phyloP scores from a whole-genome alignment of 345 rosid genomes.

The Hypericum perforatum region DNA sequence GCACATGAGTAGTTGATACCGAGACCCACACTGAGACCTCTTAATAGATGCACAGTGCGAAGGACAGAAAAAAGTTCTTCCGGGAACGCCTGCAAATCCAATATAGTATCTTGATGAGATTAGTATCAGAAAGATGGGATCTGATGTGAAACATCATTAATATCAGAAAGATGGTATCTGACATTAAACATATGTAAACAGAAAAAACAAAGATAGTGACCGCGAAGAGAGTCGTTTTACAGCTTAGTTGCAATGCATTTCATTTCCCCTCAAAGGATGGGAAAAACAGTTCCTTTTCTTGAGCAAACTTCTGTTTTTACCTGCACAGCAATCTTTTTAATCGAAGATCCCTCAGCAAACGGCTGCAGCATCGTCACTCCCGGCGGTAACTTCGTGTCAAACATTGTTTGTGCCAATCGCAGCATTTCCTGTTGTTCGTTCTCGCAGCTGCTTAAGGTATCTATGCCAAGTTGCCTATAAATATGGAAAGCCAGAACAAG shows the following conservation, averaged over 20 bases:
- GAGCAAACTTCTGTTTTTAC: conserved; percentile 18
- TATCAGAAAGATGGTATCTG: too few relatives aligned
- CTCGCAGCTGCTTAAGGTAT: conserved; percentile 44
- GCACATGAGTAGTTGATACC: conserved; percentile 79
- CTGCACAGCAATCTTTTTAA: conserved; percentile 67
- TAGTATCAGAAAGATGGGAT: too few relatives aligned
- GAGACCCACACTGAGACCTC: conserved; percentile 91
- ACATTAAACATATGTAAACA: too few relatives aligned
- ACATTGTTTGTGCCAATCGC: conserved; percentile 69
- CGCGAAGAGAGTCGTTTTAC: not conserved
- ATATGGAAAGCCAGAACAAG: not conserved
- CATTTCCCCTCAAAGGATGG: too few relatives aligned
- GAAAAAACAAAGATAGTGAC: too few relatives aligned
- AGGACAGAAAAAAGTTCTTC: conserved; percentile 87
- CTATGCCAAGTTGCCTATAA: conserved; percentile 76
- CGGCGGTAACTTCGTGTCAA: conserved; percentile 78
- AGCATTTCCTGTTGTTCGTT: conserved; percentile 66
- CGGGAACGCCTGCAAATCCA: conserved; percentile 51
- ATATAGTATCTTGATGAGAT: too few relatives aligned
- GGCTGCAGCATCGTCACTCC: conserved; percentile 79
- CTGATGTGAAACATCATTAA: too few relatives aligned
- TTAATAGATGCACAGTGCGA: conserved; percentile 67
- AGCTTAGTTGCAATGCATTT: not conserved
- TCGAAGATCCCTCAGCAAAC: conserved; percentile 70
- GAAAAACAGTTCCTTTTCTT: not conserved